phyloP scores from a whole-genome alignment of 1,284 basidiomycete species.

The Papiliotrema laurentii region DNA sequence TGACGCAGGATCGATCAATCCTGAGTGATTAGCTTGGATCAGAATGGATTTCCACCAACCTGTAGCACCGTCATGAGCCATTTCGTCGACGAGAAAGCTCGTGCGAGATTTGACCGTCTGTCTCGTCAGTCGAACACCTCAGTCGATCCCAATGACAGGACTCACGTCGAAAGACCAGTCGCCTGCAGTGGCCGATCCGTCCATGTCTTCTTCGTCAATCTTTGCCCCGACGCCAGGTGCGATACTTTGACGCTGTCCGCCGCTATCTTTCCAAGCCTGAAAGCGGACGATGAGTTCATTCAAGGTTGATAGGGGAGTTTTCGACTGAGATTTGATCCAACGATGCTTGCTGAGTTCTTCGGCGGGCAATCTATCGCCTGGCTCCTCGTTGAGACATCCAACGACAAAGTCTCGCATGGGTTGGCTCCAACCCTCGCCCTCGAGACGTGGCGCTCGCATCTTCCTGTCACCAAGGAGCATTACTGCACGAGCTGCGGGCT shows the following conservation, averaged over 20 bases:
- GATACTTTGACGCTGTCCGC: constrained; percentile 74
- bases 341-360: constrained; percentile 88
- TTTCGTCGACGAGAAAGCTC: constrained; percentile 36
- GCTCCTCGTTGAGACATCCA: constrained; percentile 77
- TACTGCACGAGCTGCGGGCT: constrained; percentile 83
- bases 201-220: constrained; percentile 36
- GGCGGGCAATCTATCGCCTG: constrained; percentile 72
- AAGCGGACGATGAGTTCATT: constrained; percentile 78
- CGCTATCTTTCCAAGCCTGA: constrained; percentile 69
- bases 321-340: constrained; percentile 80
- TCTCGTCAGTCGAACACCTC: background rate
- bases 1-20: constrained; percentile 10
- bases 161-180: constrained; percentile 48
- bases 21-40: constrained; percentile 2
- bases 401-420: constrained; percentile 87
- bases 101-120: constrained; percentile 42
- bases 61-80: constrained; percentile 20
- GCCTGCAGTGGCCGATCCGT: constrained; percentile 13
- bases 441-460: constrained; percentile 62
- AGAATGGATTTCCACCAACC: constrained; percentile 4
- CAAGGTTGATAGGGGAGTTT: constrained; percentile 65
- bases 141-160: background rate
- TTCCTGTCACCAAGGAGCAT: constrained; percentile 80
- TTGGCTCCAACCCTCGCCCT: constrained; percentile 68
- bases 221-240: constrained; percentile 51